Evolutionary conservation across 305 asterid genomes (phyloP).

Genomic region (Coffea humblotiana): DNA sequence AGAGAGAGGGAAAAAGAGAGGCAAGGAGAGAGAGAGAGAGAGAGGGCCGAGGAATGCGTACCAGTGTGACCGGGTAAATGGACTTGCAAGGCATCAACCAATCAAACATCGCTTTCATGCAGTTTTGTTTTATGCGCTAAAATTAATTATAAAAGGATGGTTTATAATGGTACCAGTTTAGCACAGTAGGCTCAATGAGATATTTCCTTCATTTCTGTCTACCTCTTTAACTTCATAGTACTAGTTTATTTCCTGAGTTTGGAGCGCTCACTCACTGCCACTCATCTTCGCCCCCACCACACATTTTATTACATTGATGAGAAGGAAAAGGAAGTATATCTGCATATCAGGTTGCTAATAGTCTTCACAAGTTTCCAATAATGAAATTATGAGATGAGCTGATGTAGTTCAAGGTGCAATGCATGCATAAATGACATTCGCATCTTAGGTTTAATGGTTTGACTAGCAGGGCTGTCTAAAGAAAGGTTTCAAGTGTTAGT

Average conservation of each 20-base stretch:
- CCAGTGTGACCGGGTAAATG: not conserved
- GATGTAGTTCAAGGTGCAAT: too few relatives aligned
- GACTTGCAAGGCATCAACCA: conserved; percentile 24
- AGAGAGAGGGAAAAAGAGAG: not conserved
- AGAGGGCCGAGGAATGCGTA: conserved; percentile 6
- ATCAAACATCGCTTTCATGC: conserved; percentile 21
- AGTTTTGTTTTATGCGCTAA: conserved; percentile 2
- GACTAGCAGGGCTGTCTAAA: too few relatives aligned
- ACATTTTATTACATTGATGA: not conserved
- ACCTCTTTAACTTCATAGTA: too few relatives aligned
- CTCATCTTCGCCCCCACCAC: not conserved
- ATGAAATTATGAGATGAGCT: too few relatives aligned
- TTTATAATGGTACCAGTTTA: not conserved
- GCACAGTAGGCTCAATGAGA: not conserved
- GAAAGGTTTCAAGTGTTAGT: too few relatives aligned
- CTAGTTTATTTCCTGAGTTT: not conserved
- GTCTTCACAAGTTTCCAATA: too few relatives aligned
- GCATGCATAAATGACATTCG: too few relatives aligned
- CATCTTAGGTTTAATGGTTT: too few relatives aligned
- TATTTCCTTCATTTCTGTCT: not conserved
- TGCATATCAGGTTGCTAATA: too few relatives aligned
- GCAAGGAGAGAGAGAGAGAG: not conserved
- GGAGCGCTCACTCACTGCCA: not conserved
- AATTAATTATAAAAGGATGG: not conserved
- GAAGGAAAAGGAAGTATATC: too few relatives aligned